Evolutionary conservation across 495 filamentous ascomycete species (phyloP).

Genomic region (Bryoglossum gracile): DNA sequence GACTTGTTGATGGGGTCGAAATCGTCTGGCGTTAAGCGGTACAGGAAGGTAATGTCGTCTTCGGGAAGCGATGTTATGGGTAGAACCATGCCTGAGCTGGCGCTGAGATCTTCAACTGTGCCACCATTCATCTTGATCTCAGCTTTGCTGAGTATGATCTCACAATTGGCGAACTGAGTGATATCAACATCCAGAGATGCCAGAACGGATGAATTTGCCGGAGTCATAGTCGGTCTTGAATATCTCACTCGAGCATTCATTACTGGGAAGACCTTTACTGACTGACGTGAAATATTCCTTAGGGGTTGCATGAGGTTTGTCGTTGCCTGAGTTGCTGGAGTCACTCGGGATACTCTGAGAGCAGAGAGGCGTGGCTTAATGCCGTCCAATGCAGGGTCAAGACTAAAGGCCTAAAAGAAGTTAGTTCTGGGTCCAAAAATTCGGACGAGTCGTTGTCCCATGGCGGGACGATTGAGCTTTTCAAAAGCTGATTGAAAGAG

Average conservation of each 20-base stretch:
- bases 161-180: conserved; percentile 70
- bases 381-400: conserved; percentile 59
- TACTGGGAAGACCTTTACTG: conserved; percentile 67
- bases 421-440: not conserved
- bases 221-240: conserved; percentile 58
- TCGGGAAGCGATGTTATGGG: conserved; percentile 67
- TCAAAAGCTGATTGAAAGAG: not conserved
- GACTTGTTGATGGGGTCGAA: conserved; percentile 40
- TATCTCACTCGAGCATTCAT: conserved; percentile 82
- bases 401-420: conserved; percentile 44
- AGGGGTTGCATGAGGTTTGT: conserved; percentile 57
- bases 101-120: conserved; percentile 58
- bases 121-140: conserved; percentile 60
- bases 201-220: conserved; percentile 52
- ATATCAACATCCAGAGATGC: conserved; percentile 85
- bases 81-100: conserved; percentile 47
- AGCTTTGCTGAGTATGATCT: conserved; percentile 61
- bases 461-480: no score
- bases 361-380: conserved; percentile 71
- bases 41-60: conserved; percentile 81
- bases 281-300: conserved; percentile 51
- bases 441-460: no score
- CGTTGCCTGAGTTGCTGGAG: conserved; percentile 49
- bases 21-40: conserved; percentile 63
- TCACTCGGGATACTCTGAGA: conserved; percentile 68